A percentile compares a stretch with the other conserved stretches of the same genome.
phyloP scores from a whole-genome alignment of 208 protist species.

The Trypanosoma brucei region DNA sequence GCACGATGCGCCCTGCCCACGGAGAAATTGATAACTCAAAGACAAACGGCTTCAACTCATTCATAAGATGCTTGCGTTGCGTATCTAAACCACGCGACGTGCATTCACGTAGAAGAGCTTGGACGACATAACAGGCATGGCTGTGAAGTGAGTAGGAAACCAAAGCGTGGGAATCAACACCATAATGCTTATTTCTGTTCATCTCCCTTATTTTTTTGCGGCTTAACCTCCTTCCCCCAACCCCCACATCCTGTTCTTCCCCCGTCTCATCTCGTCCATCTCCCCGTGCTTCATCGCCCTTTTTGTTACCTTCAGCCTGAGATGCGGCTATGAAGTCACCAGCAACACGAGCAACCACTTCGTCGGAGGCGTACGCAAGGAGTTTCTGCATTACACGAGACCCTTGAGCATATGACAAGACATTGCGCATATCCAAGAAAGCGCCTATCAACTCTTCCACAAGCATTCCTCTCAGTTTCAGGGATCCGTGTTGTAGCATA shows the following conservation, averaged over 20 bases:
- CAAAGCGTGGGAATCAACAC: conserved; percentile 50
- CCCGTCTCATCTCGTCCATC: conserved; percentile 31
- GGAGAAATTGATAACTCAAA: conserved; percentile 79
- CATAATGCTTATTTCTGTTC: conserved; percentile 66
- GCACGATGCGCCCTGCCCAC: conserved; percentile 83
- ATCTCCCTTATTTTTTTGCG: conserved; percentile 52
- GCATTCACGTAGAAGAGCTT: conserved; percentile 71
- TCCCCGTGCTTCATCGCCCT: conserved; percentile 6
- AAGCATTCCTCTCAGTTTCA: conserved; percentile 39
- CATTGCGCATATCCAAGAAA: conserved; percentile 47
- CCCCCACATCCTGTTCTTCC: conserved; percentile 33
- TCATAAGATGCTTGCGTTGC: conserved; percentile 68
- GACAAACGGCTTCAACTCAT: conserved; percentile 83
- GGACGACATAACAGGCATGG: conserved; percentile 81
- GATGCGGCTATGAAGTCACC: conserved; percentile 30
- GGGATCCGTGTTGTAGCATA: conserved; percentile 46
- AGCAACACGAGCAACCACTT: conserved; percentile 41
- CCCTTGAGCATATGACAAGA: conserved; percentile 62
- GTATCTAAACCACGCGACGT: conserved; percentile 49
- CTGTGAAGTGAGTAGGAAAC: conserved; percentile 73
- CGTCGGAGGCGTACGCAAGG: conserved; percentile 65
- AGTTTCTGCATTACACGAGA: conserved; percentile 86
- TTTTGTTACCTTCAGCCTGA: conserved; percentile 12
- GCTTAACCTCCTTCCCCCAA: conserved; percentile 17
- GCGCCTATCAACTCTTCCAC: conserved; percentile 29